These are phyloP conservation scores for Nakazawaea pomicola DNA, from an alignment of 805 yeast genomes.

Conservation along the genomic window DNA sequence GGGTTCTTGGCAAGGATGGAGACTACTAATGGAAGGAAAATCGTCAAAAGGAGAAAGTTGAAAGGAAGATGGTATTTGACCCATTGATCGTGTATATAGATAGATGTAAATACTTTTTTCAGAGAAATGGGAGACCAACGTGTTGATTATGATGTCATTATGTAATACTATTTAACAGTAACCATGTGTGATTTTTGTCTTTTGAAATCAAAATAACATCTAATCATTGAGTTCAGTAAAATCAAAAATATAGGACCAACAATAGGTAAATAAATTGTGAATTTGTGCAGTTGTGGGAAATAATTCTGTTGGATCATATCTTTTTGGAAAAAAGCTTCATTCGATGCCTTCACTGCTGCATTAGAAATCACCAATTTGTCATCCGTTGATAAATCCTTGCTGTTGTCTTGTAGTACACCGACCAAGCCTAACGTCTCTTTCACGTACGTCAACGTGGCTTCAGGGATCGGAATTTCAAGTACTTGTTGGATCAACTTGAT, in stretches of 20 bases:
- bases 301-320: constrained; percentile 94
- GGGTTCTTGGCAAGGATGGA: constrained; percentile 87
- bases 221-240: constrained; percentile 43
- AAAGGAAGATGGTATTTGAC: constrained; percentile 94
- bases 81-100: constrained; percentile 41
- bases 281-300: constrained; percentile 92
- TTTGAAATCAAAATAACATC: constrained; percentile 33
- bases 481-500: constrained; percentile 63
- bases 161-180: too few relatives aligned
- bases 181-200: not conserved
- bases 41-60: constrained; percentile 69
- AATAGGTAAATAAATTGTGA: constrained; percentile 89
- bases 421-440: constrained; percentile 41
- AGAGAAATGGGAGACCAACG: not conserved
- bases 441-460: constrained; percentile 57
- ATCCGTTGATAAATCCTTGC: constrained; percentile 17
- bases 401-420: constrained; percentile 30
- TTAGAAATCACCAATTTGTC: constrained; percentile 24
- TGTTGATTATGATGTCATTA: too few relatives aligned
- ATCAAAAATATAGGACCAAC: constrained; percentile 83
- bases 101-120: not conserved
- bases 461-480: constrained; percentile 80
- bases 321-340: constrained; percentile 83
- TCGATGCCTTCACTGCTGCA: constrained; percentile 55
- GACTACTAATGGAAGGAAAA: constrained; percentile 68